These are phyloP conservation scores for Pythium catenulatum DNA, from an alignment of 352 stramenopile genomes.

Conservation along the genomic window DNA sequence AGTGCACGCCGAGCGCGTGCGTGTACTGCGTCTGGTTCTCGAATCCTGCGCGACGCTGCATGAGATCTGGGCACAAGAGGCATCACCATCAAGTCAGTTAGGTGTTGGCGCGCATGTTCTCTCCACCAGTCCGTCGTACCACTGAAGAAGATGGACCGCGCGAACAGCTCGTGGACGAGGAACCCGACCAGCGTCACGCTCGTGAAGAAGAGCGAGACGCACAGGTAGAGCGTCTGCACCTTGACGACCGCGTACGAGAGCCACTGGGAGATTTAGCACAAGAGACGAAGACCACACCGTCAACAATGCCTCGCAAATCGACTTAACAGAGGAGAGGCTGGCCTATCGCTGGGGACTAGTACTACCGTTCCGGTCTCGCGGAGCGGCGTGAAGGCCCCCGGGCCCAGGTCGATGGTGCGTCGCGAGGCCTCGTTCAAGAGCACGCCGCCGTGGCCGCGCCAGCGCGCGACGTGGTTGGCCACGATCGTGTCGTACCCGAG, in stretches of 20 bases:
- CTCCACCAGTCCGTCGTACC: no score
- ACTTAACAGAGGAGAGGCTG: no score
- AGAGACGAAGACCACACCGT: no score
- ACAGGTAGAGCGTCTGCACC: constrained; percentile 93
- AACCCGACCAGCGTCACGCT: constrained; percentile 96
- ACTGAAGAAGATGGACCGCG: constrained; percentile 96
- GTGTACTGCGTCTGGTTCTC: constrained; percentile 64
- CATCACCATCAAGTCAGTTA: background rate
- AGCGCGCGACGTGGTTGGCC: constrained; percentile 93
- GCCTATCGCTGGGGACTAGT: no score
- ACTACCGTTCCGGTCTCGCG: no score
- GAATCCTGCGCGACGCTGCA: constrained; percentile 90
- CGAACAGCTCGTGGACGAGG: constrained; percentile 95
- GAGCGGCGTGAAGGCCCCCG: constrained; percentile 80
- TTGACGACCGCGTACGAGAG: constrained; percentile 84
- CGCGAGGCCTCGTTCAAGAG: constrained; percentile 82
- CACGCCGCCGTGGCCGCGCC: constrained; percentile 76
- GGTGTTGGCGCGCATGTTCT: no score
- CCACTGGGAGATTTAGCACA: no score
- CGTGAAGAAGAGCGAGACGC: constrained; percentile 96
- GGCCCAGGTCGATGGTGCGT: constrained; percentile 83
- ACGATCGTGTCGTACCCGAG: constrained; percentile 95
- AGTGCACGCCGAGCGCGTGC: constrained; percentile 81
- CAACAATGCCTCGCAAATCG: no score
- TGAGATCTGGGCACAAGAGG: constrained; percentile 69